Percentiles rank a stretch among this genome's conserved stretches.
Evolutionary conservation across 306 rosid genomes (phyloP).

Genomic region (Fagus crenata): DNA sequence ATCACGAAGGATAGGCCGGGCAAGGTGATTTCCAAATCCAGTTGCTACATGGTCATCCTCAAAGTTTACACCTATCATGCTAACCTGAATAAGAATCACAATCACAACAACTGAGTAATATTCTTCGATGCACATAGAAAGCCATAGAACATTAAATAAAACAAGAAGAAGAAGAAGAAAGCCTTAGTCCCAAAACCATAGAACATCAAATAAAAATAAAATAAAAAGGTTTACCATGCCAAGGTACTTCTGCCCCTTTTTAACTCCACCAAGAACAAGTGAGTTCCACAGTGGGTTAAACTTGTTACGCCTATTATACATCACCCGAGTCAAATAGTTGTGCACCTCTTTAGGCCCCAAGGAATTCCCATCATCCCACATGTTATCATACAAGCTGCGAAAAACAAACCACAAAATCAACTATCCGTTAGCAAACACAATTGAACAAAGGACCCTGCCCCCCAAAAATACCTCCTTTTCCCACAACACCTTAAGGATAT

Average conservation of each 20-base stretch:
- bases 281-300: too few relatives aligned
- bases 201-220: too few relatives aligned
- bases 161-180: slow-evolving; percentile 40
- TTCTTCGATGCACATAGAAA: slow-evolving; percentile 6
- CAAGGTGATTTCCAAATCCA: too few relatives aligned
- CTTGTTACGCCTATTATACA: too few relatives aligned
- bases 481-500: not conserved
- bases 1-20: too few relatives aligned
- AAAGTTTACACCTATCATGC: slow-evolving; percentile 83
- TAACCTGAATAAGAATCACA: slow-evolving; percentile 55
- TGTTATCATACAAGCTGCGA: slow-evolving; percentile 78
- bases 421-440: not conserved
- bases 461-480: not conserved
- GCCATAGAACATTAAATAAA: slow-evolving; percentile 2
- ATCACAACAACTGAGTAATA: slow-evolving; percentile 18
- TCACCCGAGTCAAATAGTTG: slow-evolving; percentile 52
- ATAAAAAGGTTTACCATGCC: too few relatives aligned
- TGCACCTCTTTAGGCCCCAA: slow-evolving; percentile 43
- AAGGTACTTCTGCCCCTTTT: too few relatives aligned
- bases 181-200: too few relatives aligned
- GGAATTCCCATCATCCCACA: slow-evolving; percentile 62
- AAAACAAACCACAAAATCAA: slow-evolving; percentile 15
- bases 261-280: too few relatives aligned
- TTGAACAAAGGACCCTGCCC: not conserved
- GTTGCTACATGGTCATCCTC: slow-evolving; percentile 59